A percentile compares a stretch with the other conserved stretches of the same genome.
phyloP scores from a whole-genome alignment of 495 filamentous ascomycete genomes.

The Penicillium subrubescens region DNA sequence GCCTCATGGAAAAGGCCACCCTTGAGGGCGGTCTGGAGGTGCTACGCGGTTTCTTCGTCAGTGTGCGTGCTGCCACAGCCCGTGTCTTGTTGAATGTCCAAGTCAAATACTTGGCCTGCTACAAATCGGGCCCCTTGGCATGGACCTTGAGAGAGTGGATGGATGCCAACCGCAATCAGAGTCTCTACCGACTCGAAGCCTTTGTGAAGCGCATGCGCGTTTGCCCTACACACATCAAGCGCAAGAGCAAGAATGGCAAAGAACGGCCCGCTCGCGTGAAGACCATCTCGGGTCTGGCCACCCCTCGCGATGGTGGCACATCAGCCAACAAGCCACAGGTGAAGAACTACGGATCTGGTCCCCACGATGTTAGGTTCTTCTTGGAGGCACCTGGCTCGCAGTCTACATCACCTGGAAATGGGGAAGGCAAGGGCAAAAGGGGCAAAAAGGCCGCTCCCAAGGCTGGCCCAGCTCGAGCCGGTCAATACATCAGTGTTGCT shows the following conservation, averaged over 20 bases:
- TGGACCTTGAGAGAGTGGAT: slow-evolving; percentile 27
- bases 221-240: slow-evolving; percentile 37
- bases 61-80: slow-evolving; percentile 65
- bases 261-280: slow-evolving; percentile 39
- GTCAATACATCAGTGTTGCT: slow-evolving; percentile 50
- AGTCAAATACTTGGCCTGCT: slow-evolving; percentile 48
- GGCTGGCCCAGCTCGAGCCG: slow-evolving; percentile 35
- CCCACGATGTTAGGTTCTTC: slow-evolving; percentile 51
- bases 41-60: slow-evolving; percentile 68
- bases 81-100: slow-evolving; percentile 64
- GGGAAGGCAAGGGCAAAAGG: slow-evolving; percentile 33
- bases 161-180: background rate
- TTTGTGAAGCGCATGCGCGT: slow-evolving; percentile 52
- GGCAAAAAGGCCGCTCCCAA: slow-evolving; percentile 31
- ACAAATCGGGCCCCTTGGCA: slow-evolving; percentile 35
- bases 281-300: slow-evolving; percentile 51
- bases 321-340: slow-evolving; percentile 38
- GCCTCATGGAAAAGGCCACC: slow-evolving; percentile 30
- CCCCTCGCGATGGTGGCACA: slow-evolving; percentile 35
- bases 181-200: slow-evolving; percentile 34
- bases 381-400: slow-evolving; percentile 14
- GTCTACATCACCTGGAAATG: background rate
- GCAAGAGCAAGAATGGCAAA: slow-evolving; percentile 39
- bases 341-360: slow-evolving; percentile 36
- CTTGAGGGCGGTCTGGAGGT: slow-evolving; percentile 49